Percentiles rank a stretch among this genome's conserved stretches.
Conservation (phyloP, 495 filamentous ascomycete species). For the Talaromyces proteolyticus region DNA sequence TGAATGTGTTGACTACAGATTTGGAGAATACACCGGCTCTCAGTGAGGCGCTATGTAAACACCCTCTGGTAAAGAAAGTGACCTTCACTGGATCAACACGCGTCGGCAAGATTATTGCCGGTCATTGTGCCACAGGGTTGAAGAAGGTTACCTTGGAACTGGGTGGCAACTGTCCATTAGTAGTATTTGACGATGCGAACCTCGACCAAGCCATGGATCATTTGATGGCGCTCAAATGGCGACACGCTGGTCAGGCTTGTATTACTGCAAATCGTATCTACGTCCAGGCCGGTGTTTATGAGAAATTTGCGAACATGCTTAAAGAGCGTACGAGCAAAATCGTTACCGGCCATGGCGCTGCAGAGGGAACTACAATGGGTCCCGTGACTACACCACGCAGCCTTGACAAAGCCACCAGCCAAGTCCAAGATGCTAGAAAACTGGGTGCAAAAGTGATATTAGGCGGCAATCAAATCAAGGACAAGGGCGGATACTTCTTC, state of each 20-base stretch:
- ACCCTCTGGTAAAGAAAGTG: slow-evolving; percentile 50
- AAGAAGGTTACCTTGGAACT: slow-evolving; percentile 61
- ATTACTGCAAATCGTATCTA: slow-evolving; percentile 57
- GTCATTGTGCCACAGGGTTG: slow-evolving; percentile 41
- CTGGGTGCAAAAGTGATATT: slow-evolving; percentile 54
- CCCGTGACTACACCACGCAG: slow-evolving; percentile 59
- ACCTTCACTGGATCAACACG: slow-evolving; percentile 55
- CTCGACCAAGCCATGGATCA: slow-evolving; percentile 37
- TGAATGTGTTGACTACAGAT: slow-evolving; percentile 54
- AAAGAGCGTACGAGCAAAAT: slow-evolving; percentile 48
- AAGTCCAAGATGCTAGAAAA: slow-evolving; percentile 58
- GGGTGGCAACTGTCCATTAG: slow-evolving; percentile 57
- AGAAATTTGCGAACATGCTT: slow-evolving; percentile 41
- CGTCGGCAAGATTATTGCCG: slow-evolving; percentile 46
- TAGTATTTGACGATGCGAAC: slow-evolving; percentile 59
- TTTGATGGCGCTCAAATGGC: slow-evolving; percentile 47
- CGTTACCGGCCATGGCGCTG: slow-evolving; percentile 59
- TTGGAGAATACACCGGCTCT: slow-evolving; percentile 49
- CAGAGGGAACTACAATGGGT: slow-evolving; percentile 56
- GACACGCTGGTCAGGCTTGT: slow-evolving; percentile 53
- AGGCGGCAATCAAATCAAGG: slow-evolving; percentile 46
- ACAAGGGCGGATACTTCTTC: slow-evolving; percentile 59
- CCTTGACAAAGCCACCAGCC: slow-evolving; percentile 54
- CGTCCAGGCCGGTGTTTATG: slow-evolving; percentile 43
- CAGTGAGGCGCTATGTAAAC: slow-evolving; percentile 48